Evolutionary conservation across 306 rosid genomes (phyloP).

Genomic region (Albizia julibrissin): DNA sequence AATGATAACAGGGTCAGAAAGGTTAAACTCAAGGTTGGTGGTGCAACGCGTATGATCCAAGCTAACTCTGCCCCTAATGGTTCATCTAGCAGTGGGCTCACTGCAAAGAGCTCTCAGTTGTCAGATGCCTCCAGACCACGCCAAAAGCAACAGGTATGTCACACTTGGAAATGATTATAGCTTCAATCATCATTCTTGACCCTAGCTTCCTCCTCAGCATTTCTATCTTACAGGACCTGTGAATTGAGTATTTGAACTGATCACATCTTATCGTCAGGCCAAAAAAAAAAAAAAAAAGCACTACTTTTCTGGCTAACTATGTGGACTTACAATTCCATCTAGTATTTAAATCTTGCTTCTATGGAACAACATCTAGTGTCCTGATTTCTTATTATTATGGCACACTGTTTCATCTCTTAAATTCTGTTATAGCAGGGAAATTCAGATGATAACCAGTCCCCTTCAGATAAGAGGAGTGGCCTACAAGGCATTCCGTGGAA

Average conservation of each 20-base stretch:
- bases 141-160: conserved; percentile 72
- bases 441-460: conserved; percentile 62
- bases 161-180: conserved; percentile 1
- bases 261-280: background rate
- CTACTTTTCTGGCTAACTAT: conserved; percentile 9
- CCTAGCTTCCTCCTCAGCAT: background rate
- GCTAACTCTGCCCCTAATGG: conserved; percentile 73
- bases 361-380: conserved; percentile 37
- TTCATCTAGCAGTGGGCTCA: conserved; percentile 47
- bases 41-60: conserved; percentile 71
- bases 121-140: conserved; percentile 54
- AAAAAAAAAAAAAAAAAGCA: background rate
- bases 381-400: conserved; percentile 34
- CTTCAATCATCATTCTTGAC: background rate
- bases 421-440: conserved; percentile 53
- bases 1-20: conserved; percentile 74
- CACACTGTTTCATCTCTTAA: conserved; percentile 31
- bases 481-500: conserved; percentile 93
- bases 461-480: conserved; percentile 56
- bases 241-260: background rate
- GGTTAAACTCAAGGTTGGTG: conserved; percentile 86
- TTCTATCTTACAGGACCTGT: background rate
- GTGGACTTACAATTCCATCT: background rate
- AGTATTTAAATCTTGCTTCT: conserved; percentile 32
- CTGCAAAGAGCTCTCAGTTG: conserved; percentile 50